phyloP scores from a whole-genome alignment of 495 filamentous ascomycete species.

The Daldinia loculata region DNA sequence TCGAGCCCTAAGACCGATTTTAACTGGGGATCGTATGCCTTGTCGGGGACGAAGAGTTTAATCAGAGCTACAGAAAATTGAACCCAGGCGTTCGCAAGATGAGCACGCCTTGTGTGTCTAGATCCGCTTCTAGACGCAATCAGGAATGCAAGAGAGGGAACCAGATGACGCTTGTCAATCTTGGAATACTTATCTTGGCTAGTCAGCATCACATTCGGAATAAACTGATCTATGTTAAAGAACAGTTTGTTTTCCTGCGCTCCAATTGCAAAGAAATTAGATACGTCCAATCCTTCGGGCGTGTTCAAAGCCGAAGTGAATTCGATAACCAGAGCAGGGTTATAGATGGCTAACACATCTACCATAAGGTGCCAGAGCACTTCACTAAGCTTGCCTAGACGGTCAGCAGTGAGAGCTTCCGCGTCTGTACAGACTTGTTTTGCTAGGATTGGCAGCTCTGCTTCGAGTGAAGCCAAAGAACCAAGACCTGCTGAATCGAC shows the following conservation, averaged over 20 bases:
- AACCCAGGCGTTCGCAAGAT: slow-evolving; percentile 67
- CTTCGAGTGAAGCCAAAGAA: slow-evolving; percentile 70
- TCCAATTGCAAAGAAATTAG: slow-evolving; percentile 11
- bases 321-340: slow-evolving; percentile 24
- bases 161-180: slow-evolving; percentile 52
- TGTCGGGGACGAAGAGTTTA: slow-evolving; percentile 84
- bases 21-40: slow-evolving; percentile 85
- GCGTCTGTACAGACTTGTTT: slow-evolving; percentile 59
- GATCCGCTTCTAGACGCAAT: slow-evolving; percentile 42
- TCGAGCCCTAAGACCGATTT: slow-evolving; percentile 75
- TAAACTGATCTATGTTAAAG: slow-evolving; percentile 33
- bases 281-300: background rate
- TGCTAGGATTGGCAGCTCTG: slow-evolving; percentile 70
- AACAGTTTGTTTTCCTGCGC: slow-evolving; percentile 31
- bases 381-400: slow-evolving; percentile 57
- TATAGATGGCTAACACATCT: slow-evolving; percentile 57
- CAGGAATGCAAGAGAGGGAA: slow-evolving; percentile 50
- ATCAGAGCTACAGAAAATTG: slow-evolving; percentile 71
- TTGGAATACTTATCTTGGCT: slow-evolving; percentile 39
- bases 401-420: slow-evolving; percentile 57
- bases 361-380: slow-evolving; percentile 58
- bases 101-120: slow-evolving; percentile 37
- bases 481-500: slow-evolving; percentile 64
- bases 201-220: slow-evolving; percentile 2
- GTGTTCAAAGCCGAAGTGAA: slow-evolving; percentile 18